These are phyloP conservation scores for Torulaspora delbrueckii DNA, from an alignment of 805 yeast genomes.

Conservation along the genomic window DNA sequence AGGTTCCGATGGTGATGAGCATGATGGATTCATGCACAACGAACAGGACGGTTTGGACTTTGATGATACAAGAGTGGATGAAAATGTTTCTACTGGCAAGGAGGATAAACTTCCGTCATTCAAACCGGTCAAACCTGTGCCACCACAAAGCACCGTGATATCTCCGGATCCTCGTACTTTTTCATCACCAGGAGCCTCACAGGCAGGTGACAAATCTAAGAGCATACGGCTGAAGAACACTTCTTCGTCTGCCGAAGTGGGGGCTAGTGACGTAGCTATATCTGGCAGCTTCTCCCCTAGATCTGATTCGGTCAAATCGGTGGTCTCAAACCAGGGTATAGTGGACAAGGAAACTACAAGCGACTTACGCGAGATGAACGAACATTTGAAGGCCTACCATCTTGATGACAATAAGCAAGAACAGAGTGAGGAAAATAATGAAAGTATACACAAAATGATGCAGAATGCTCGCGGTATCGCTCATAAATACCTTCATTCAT, in stretches of 20 bases:
- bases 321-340: constrained; percentile 20
- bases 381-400: constrained; percentile 11
- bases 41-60: too few species aligned
- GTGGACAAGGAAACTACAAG: constrained; percentile 8
- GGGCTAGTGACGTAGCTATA: constrained; percentile 45
- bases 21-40: neutral
- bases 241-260: constrained; percentile 23
- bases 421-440: constrained; percentile 10
- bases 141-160: constrained; percentile 11
- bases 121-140: constrained; percentile 5
- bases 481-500: constrained; percentile 24
- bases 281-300: constrained; percentile 36
- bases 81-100: neutral
- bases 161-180: constrained; percentile 8
- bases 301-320: constrained; percentile 25
- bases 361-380: constrained; percentile 13
- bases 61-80: neutral
- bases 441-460: constrained; percentile 24
- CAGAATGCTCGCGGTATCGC: constrained; percentile 24
- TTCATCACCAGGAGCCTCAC: constrained; percentile 8
- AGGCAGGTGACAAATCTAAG: constrained; percentile 8
- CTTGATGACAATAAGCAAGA: constrained; percentile 9
- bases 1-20: constrained; percentile 6
- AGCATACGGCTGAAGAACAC: constrained; percentile 14
- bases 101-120: neutral